Evolutionary conservation across 2,329 filamentous ascomycete genomes (phyloP).

Genomic region (Neonectria coccinea): DNA sequence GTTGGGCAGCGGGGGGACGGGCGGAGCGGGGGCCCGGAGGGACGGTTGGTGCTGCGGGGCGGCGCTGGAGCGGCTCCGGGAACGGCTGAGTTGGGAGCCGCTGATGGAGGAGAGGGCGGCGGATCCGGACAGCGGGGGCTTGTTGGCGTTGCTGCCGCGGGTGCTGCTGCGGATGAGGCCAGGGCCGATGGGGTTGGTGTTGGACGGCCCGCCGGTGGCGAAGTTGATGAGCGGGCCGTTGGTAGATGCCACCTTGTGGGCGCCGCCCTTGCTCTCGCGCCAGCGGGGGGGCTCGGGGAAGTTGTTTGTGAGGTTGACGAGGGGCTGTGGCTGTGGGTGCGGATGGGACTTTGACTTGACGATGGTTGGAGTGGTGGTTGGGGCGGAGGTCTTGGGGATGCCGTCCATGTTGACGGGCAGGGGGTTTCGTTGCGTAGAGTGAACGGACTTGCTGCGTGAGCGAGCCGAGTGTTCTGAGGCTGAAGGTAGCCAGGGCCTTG

Average conservation of each 20-base stretch:
- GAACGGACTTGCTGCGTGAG: slow-evolving; percentile 46
- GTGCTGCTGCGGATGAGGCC: slow-evolving; percentile 37
- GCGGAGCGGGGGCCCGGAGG: slow-evolving; percentile 35
- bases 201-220: slow-evolving; percentile 50
- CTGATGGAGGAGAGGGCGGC: slow-evolving; percentile 15
- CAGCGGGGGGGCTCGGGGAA: slow-evolving; percentile 73
- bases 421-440: slow-evolving; percentile 35
- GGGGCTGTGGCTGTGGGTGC: slow-evolving; percentile 74
- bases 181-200: slow-evolving; percentile 28
- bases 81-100: slow-evolving; percentile 24
- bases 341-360: slow-evolving; percentile 62
- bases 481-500: slow-evolving; percentile 53
- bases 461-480: slow-evolving; percentile 53
- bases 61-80: slow-evolving; percentile 45
- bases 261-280: slow-evolving; percentile 64
- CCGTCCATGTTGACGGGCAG: slow-evolving; percentile 39
- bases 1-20: slow-evolving; percentile 45
- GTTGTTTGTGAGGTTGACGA: slow-evolving; percentile 72
- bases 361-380: neutral
- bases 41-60: slow-evolving; percentile 30
- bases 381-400: neutral
- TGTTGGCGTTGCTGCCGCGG: slow-evolving; percentile 18
- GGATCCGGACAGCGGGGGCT: slow-evolving; percentile 31
- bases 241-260: slow-evolving; percentile 53
- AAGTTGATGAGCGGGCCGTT: slow-evolving; percentile 61